Base-by-base conservation (phyloP, 768 basidiomycete genomes). In the Leccinum aurantiacum region DNA sequence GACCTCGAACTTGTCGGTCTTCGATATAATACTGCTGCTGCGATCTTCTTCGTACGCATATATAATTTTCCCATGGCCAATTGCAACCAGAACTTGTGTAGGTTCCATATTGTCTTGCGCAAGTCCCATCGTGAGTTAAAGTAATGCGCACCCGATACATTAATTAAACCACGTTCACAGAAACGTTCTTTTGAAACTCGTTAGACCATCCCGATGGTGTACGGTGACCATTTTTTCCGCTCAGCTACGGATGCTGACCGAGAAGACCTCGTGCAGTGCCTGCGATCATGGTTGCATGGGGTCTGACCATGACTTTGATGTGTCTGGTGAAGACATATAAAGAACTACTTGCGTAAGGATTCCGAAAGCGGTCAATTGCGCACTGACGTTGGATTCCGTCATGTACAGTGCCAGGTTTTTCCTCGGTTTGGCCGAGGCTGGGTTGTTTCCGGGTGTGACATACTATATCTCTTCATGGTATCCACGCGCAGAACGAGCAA, bases 381-480 rank as follows among this genome's bases (percentile, higher is more conserved):
- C 4, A 27, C 60, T 68, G 50, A 70, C 13, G 3, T 19, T 35
- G 6, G 24, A 57, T 41, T 54, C 4, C 27, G 6, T 13, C 13
- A 1, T 25, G 14, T 35, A 11, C 57, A 80, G 77, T 8, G 68
- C 72, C 22, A 71, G 80, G 14, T 7, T 77, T 53, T 78, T 82
- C 65, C 75, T 83, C 13, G 82, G 81, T 17, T 57, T 80, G 44
- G 71, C 79, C 22, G 82, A 82, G 61, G 74, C 77, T 31, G 82
- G 83, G 48, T 63, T 80, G 10, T 70, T 76, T 54, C 75, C 78
- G 0, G 76, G 76, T 3, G 67, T 78, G 53, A 66, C 74, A 14
- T 82, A 73, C 60, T 78, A 76, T 33, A 67, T 85, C 33, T 82
- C 82, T 3, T 69, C 80, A 51, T 88, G 85, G 85, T 84, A 90